Evolutionary conservation across 371 early-diverging fungal species (phyloP).

Genomic region (Mortierella sp.): DNA sequence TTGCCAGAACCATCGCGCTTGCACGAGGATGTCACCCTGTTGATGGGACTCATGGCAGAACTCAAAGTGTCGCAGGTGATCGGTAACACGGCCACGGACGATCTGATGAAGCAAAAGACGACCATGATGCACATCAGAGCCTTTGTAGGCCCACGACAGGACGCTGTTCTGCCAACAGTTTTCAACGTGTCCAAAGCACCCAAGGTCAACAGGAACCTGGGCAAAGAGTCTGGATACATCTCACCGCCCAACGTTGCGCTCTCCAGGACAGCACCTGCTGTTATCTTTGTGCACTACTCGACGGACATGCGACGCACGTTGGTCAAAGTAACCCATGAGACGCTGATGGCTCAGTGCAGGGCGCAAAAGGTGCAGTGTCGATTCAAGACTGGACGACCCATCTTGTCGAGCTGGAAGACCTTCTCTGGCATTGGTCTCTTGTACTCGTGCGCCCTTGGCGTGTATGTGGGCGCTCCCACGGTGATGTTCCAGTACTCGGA

Average conservation of each 20-base stretch:
- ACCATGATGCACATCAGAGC: constrained; percentile 52
- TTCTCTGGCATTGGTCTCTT: constrained; percentile 81
- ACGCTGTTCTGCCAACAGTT: constrained; percentile 55
- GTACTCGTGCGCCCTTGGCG: constrained; percentile 76
- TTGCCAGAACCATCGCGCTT: constrained; percentile 72
- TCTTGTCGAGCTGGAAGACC: constrained; percentile 74
- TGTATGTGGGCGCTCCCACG: constrained; percentile 71
- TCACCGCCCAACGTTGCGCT: constrained; percentile 60
- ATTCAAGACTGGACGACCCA: constrained; percentile 70
- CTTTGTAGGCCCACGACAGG: constrained; percentile 44
- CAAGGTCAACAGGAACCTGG: constrained; percentile 63
- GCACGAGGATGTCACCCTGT: constrained; percentile 72
- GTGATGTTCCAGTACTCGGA: constrained; percentile 50
- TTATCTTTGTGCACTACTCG: constrained; percentile 64
- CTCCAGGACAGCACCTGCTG: constrained; percentile 55
- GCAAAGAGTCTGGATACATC: constrained; percentile 65
- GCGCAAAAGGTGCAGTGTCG: constrained; percentile 84
- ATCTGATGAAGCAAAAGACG: constrained; percentile 67
- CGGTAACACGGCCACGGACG: constrained; percentile 72
- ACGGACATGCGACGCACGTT: constrained; percentile 69
- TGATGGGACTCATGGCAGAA: constrained; percentile 70
- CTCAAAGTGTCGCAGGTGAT: constrained; percentile 68
- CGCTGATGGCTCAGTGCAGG: constrained; percentile 78
- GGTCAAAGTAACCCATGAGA: constrained; percentile 70
- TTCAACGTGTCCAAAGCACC: constrained; percentile 70